Conservation (phyloP, 139 green algal genomes). For the Desmodesmus armatus region DNA sequence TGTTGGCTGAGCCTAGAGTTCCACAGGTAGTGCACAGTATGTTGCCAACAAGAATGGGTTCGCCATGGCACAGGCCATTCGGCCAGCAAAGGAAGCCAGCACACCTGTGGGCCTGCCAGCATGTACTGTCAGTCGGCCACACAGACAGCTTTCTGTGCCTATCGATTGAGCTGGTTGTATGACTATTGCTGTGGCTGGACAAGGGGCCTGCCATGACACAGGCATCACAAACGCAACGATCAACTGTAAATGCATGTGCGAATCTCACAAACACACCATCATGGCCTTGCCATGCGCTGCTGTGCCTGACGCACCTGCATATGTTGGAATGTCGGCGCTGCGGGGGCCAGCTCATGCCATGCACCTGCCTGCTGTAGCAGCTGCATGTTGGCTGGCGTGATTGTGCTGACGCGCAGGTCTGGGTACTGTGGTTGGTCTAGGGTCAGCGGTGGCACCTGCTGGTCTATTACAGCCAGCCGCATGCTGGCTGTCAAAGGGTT, state of each 20-base stretch:
- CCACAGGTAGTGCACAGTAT: too few species aligned
- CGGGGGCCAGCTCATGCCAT: conserved; percentile 64
- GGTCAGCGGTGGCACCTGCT: conserved; percentile 58
- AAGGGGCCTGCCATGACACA: too few species aligned
- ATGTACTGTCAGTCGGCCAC: not conserved
- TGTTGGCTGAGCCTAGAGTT: too few species aligned
- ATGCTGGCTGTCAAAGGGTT: conserved; percentile 62
- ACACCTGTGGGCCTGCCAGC: not conserved
- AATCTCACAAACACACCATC: not conserved
- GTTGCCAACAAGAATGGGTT: not conserved
- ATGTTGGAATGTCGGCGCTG: conserved; percentile 58
- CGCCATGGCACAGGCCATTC: too few species aligned
- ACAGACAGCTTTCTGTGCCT: too few species aligned
- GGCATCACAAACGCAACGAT: too few species aligned
- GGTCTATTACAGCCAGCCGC: conserved; percentile 71
- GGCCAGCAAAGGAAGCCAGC: too few species aligned
- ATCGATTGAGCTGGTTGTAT: too few species aligned
- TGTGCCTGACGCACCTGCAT: conserved; percentile 68
- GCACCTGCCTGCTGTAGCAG: conserved; percentile 64
- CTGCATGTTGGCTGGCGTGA: conserved; percentile 74
- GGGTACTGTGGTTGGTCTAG: conserved; percentile 45
- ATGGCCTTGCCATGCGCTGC: not conserved
- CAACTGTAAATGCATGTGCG: too few species aligned
- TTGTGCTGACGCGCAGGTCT: conserved; percentile 77
- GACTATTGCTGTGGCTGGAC: too few species aligned